Evolutionary conservation across 2,329 filamentous ascomycete species (phyloP).

Genomic region (Cadophora sp.): DNA sequence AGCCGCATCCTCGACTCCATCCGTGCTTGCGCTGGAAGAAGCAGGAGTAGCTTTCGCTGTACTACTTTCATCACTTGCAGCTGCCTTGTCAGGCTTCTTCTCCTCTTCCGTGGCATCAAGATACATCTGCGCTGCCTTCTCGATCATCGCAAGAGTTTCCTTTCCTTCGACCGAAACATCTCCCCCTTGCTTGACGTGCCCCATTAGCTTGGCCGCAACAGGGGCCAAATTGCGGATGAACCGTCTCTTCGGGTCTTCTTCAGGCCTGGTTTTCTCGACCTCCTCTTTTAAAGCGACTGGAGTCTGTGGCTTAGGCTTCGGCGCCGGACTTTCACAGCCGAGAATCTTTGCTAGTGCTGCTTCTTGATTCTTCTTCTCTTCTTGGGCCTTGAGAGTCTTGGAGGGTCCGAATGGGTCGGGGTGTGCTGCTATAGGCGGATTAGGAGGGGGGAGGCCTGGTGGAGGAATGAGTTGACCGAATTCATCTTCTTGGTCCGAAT

Average conservation of each 20-base stretch:
- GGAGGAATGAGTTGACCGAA: conserved; percentile 51
- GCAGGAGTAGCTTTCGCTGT: conserved; percentile 33
- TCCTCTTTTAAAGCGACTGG: neutral
- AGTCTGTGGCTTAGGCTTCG: conserved; percentile 17
- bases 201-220: conserved; percentile 50
- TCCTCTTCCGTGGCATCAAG: conserved; percentile 40
- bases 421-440: conserved; percentile 18
- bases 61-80: conserved; percentile 29
- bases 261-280: conserved; percentile 23
- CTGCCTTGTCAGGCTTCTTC: conserved; percentile 14
- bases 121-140: conserved; percentile 58
- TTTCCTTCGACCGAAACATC: conserved; percentile 47
- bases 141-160: conserved; percentile 57
- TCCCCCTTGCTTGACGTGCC: conserved; percentile 47
- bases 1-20: conserved; percentile 23
- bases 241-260: conserved; percentile 43
- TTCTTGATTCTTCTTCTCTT: conserved; percentile 62
- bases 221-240: conserved; percentile 50
- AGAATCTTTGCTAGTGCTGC: conserved; percentile 59
- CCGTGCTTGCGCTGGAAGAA: conserved; percentile 28
- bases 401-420: conserved; percentile 50
- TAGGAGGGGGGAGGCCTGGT: conserved; percentile 40
- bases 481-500: conserved; percentile 62
- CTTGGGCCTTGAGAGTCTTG: conserved; percentile 55
- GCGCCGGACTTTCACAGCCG: conserved; percentile 50